Base-by-base conservation (phyloP, 495 filamentous ascomycete genomes). In the Sordaria brevicollis region DNA sequence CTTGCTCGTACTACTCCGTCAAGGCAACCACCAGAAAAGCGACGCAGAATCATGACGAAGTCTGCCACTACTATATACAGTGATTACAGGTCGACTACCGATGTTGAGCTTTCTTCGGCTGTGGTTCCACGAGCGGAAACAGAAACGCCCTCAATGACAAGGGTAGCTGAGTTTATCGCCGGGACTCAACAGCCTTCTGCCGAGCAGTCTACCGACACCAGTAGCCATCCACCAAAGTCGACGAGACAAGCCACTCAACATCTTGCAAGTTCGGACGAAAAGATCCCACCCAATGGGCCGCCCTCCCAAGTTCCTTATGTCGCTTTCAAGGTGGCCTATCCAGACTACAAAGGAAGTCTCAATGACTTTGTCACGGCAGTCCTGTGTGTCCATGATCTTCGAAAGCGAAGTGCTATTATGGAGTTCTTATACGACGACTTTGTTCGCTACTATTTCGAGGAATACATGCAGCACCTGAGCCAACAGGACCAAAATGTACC, bases 371-470 rank as follows among this genome's bases (percentile, higher is more conserved):
- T 84, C 1, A 77, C 81, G 15, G 79, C 86, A 1, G 86, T 89
- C 68, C 77, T 81, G 10, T 86, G 84, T 67, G 78, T 93, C 10
- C 79, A 84, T 31, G 75, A 79, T 29, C 80, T 90, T 21, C 74
- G 81, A 15, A 74, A 77, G 29, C 69, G 75, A 11, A 83, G 77
- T 7, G 39, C 77, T 19, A 68, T 89, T 33, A 70, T 82, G 29
- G 71, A 81, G 29, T 86, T 81, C 41, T 70, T 90, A 0, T 92
- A 87, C 77, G 91, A 93, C 75, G 90, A 93, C 69, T 91, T 91
- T 73, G 82, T 93, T 67, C 79, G 83, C 15, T 80, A 82, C 4
- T 83, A 82, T 71, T 76, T 78, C n/a, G 70, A 75, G 2, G 80
- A 81, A 1, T 87, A 82, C 67, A 35, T 81, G 0, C 68, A 74